Percentiles rank a stretch among this genome's conserved stretches.
Conservation (phyloP, 129 eudicot genomes). For the Helianthus tuberosus region DNA sequence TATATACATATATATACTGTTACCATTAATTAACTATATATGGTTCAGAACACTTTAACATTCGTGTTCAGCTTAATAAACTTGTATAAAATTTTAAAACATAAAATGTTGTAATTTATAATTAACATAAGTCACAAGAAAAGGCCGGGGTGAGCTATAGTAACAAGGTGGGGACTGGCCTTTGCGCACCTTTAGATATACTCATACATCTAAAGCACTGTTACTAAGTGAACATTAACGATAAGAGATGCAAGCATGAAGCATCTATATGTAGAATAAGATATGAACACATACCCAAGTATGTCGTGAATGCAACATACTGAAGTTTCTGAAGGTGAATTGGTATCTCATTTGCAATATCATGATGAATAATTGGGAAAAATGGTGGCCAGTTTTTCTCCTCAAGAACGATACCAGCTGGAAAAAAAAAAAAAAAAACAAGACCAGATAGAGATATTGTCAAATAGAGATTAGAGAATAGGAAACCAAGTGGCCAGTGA, state of each 20-base stretch:
- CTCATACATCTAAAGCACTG: no score
- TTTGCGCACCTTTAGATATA: background rate
- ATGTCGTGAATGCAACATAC: constrained; percentile 91
- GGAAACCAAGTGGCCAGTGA: background rate
- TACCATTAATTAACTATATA: background rate
- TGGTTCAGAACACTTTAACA: background rate
- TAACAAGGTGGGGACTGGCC: background rate
- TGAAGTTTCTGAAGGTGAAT: constrained; percentile 89
- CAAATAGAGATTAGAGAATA: background rate
- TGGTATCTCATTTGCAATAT: constrained; percentile 93
- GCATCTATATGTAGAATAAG: background rate
- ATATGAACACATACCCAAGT: constrained; percentile 58
- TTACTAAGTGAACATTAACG: background rate
- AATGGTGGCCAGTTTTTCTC: constrained; percentile 99
- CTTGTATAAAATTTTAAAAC: no score
- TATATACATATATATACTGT: no score
- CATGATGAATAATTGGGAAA: constrained; percentile 96
- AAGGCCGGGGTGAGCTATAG: background rate
- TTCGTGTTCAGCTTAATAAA: background rate
- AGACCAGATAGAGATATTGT: background rate
- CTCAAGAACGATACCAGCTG: constrained; percentile 99
- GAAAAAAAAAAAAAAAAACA: constrained; percentile 17
- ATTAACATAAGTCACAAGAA: background rate
- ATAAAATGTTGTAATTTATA: no score
- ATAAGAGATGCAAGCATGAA: background rate